A percentile compares a stretch with the other conserved stretches of the same genome.
Evolutionary conservation across 2,329 filamentous ascomycete species (phyloP).

Genomic region (Aureobasidium subglaciale): DNA sequence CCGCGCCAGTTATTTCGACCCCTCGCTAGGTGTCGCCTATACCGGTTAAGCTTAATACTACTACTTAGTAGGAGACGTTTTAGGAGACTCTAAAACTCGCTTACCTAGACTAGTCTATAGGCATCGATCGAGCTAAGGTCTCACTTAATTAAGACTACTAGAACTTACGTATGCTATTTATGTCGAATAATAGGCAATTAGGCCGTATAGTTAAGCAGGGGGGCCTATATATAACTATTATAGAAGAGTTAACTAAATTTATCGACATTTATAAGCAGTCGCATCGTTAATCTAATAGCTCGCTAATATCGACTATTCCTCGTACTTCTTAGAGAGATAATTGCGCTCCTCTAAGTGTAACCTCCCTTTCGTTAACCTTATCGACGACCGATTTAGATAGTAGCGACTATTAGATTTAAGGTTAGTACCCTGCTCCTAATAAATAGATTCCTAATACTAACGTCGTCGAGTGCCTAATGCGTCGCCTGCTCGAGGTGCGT

Average conservation of each 20-base stretch:
- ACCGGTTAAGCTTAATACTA: background rate
- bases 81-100: background rate
- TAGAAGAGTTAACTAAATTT: background rate
- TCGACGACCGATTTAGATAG: background rate
- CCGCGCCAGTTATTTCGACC: background rate
- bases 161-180: background rate
- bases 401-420: background rate
- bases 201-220: background rate
- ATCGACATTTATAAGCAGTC: background rate
- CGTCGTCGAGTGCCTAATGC: background rate
- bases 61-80: background rate
- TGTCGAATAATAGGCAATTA: background rate
- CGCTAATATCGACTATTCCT: background rate
- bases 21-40: background rate
- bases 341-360: background rate
- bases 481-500: background rate
- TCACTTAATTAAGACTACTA: background rate
- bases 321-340: too few species aligned
- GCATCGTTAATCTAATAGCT: background rate
- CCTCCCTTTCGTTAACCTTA: background rate
- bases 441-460: background rate
- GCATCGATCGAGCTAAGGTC: background rate
- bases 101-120: background rate
- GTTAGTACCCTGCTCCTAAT: background rate
- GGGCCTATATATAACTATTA: background rate